A percentile compares a stretch with the other conserved stretches of the same genome.
These are phyloP conservation scores for Citrullus colocynthis DNA, from an alignment of 306 rosid genomes.

Conservation along the genomic window DNA sequence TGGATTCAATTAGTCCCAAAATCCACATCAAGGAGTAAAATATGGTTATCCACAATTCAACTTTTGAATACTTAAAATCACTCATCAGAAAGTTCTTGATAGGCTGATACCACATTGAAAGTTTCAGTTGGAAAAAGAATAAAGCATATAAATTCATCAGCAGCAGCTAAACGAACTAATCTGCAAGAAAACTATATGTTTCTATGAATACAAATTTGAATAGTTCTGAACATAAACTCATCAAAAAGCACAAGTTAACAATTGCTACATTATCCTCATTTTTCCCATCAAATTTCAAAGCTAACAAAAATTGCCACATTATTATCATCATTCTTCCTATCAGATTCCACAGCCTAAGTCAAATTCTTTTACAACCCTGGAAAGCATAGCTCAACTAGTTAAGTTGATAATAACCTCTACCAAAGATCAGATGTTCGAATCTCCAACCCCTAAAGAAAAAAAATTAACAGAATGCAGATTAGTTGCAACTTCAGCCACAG, in stretches of 20 bases:
- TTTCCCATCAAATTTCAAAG: not conserved
- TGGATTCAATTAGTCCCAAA: not conserved
- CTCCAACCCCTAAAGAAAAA: no score
- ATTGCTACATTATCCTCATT: not conserved
- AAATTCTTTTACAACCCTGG: not conserved
- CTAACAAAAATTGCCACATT: not conserved
- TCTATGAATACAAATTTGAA: not conserved
- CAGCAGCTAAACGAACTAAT: not conserved
- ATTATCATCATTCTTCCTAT: not conserved
- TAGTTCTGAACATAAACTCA: not conserved
- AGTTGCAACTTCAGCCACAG: not conserved
- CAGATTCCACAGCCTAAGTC: not conserved
- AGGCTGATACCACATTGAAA: not conserved
- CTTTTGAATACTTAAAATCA: not conserved
- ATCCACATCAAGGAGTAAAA: not conserved
- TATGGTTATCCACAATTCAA: not conserved
- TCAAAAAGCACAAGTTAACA: not conserved
- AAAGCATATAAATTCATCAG: not conserved
- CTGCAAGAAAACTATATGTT: not conserved
- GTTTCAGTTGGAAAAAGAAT: not conserved
- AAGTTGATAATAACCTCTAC: no score
- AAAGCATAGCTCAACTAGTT: no score
- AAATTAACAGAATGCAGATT: not conserved
- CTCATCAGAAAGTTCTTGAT: not conserved
- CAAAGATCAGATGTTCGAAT: no score